A percentile compares a stretch with the other conserved stretches of the same genome.
Evolutionary conservation across 495 filamentous ascomycete genomes (phyloP).

Genomic region (Penicillium manginii): DNA sequence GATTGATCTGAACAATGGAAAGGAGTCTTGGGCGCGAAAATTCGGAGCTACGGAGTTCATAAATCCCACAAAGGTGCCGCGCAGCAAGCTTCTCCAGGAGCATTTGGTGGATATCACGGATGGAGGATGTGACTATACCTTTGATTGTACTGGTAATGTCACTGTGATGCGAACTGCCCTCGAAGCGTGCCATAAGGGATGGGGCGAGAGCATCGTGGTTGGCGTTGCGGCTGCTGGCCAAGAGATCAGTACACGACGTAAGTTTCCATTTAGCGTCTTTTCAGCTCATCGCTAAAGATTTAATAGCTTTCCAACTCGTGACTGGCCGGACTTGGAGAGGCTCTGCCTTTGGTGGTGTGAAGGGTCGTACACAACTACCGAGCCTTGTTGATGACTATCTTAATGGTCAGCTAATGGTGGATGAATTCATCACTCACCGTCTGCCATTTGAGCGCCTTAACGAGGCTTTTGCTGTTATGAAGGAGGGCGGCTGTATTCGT

Average conservation of each 20-base stretch:
- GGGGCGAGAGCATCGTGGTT: slow-evolving; percentile 97
- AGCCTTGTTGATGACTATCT: slow-evolving; percentile 90
- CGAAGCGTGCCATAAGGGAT: slow-evolving; percentile 98
- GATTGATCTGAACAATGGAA: slow-evolving; percentile 89
- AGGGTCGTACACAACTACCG: slow-evolving; percentile 91
- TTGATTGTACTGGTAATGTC: slow-evolving; percentile 98
- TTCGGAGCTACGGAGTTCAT: slow-evolving; percentile 98
- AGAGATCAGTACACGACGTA: slow-evolving; percentile 94
- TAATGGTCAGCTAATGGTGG: slow-evolving; percentile 88
- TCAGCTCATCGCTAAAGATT: not conserved
- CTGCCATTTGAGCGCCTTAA: slow-evolving; percentile 81
- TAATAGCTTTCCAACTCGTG: slow-evolving; percentile 92
- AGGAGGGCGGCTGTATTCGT: slow-evolving; percentile 91
- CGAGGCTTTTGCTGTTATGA: slow-evolving; percentile 89
- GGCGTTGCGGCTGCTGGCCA: slow-evolving; percentile 97
- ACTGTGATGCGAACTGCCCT: slow-evolving; percentile 93
- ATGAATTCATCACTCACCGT: slow-evolving; percentile 99
- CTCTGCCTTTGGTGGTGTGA: slow-evolving; percentile 97
- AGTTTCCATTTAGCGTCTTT: slow-evolving; percentile 42
- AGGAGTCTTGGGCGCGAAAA: slow-evolving; percentile 89
- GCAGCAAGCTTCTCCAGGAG: slow-evolving; percentile 76
- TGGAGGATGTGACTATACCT: slow-evolving; percentile 98
- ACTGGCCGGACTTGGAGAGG: slow-evolving; percentile 97
- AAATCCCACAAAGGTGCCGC: slow-evolving; percentile 80
- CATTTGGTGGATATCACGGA: slow-evolving; percentile 98